Base-by-base conservation (phyloP, 2,329 filamentous ascomycete species). In the Calonectria honghensis region DNA sequence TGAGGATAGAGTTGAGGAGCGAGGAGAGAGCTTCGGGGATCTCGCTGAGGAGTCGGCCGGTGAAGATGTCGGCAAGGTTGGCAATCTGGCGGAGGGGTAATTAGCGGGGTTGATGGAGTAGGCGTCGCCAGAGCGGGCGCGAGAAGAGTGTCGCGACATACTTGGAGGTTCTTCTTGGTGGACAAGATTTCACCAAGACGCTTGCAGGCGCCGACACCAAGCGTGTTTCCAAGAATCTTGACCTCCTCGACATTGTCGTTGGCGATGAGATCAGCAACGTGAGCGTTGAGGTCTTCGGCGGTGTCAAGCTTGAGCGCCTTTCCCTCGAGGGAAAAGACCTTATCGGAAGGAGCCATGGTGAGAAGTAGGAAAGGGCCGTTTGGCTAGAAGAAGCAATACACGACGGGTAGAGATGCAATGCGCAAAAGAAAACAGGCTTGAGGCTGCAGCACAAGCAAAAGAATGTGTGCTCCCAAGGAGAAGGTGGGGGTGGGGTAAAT, bases 31-130 rank as follows among this genome's bases (percentile, higher is more conserved):
- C 96, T 77, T 94, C 93, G 63, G 97, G 97, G 77, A 99, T 99
- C 85, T 99, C 97, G 85, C 93, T 94, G 76, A 98, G 92, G 59
- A 98, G 92, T 79, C 97, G 95, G 39, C 95, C 95, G 73, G 97
- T 99, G 89, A 98, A 99, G 88, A 99, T 98, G 85, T 99, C 97
- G 85, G 96, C 96, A 72, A 99, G 90, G 87, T 98, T 98, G 83
- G 95, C 96, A 82, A 93, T 89, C 92, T 93, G 81, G n/a, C 51
- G 29, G 52, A 41, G 50, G 39, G 31, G 45, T 2, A 24, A 66
- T 78, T 68, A 76, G 67, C 24, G 20, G 29, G 70, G 7, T 39
- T 54, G 13, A 16, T 24, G 16, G 39, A 31, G 20, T 27, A 29
- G 57, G 37, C 14, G 37, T 27, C 24, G 37, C 13, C 37, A 27